Evolutionary conservation across 2,329 filamentous ascomycete genomes (phyloP), one percentile per base, ranked within the genome.

Genomic region (Fusarium scirpi): DNA sequence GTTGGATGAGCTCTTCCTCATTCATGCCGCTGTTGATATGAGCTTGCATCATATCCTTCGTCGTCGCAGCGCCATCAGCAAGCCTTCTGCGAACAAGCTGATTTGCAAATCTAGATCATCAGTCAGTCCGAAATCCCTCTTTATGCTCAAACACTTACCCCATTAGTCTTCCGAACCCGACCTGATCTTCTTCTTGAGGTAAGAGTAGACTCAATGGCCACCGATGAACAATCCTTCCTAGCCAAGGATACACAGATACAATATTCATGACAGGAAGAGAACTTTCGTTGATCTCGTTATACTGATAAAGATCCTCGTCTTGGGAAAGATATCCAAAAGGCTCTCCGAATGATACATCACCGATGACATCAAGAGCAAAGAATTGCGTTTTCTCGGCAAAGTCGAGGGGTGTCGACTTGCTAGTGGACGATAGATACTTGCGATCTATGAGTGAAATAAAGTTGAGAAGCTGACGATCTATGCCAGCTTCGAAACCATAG

Each of bases 321-420:
- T 71, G 41, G 84, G 61, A 56, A 83, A 82, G 13, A 72, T 86
- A 82, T 25, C 85, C 85, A 57, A 86, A 87, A 0, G 83, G 52
- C 18, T 80, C 76, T 20, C 86, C 85, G 20, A 87, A 81, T 1
- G 84, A 83, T 18, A 89, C 76, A 25, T 80, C 78, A 41, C 82
- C 85, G 62, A 89, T 85, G 10, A 87, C 84, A 67, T 89, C 87
- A 3, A 88, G 76, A 0, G 85, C 85, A 58, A 88, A 84, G 74
- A 80, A 87, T 24, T 85, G 82, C 0, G 84, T 76, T 55, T 84
- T 84, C n/a, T 77, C 73, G 8, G 82, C 84, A 11, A 87, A 73
- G 64, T 88, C 85, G 76, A 79, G 8, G 71, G 68, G 11, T 77
- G 65, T 1, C 63, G 60, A 11, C 48, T 22, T 1, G 77, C 67